These are phyloP conservation scores for Metarhizium guizhouense DNA, from an alignment of 2,329 filamentous ascomycete genomes.

Conservation along the genomic window DNA sequence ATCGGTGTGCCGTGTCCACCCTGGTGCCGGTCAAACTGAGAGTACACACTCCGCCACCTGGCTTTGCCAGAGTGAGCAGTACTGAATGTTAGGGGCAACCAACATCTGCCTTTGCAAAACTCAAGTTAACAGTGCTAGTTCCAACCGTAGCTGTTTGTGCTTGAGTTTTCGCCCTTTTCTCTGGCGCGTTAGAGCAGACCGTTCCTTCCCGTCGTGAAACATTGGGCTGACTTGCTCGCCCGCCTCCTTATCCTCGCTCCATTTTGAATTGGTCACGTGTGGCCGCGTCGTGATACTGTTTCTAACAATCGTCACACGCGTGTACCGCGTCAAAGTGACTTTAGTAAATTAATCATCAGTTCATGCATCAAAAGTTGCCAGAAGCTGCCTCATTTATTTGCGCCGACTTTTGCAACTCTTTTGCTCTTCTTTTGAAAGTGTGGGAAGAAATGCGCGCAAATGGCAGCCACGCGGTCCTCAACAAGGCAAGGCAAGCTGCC, in stretches of 20 bases:
- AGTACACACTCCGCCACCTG: neutral
- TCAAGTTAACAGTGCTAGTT: neutral
- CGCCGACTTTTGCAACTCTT: neutral
- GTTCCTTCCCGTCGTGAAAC: neutral
- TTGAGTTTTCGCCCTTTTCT: neutral
- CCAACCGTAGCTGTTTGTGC: neutral
- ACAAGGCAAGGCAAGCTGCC: conserved; percentile 10
- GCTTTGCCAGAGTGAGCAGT: neutral
- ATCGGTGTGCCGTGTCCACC: neutral
- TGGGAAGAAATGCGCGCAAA: conserved; percentile 1
- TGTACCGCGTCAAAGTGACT: neutral
- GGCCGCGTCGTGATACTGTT: neutral
- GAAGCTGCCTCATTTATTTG: neutral
- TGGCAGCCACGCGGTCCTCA: conserved; percentile 5
- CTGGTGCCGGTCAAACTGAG: neutral
- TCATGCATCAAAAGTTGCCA: neutral
- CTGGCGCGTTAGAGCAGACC: neutral
- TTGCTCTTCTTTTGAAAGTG: neutral
- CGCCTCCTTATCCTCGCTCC: neutral
- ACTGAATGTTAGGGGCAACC: neutral
- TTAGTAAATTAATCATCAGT: neutral
- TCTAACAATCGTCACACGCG: neutral
- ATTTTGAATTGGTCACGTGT: neutral
- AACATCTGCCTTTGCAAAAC: neutral
- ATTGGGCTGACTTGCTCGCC: too few relatives aligned